Base-by-base conservation (phyloP, 495 filamentous ascomycete genomes). In the Tuber calosporum region DNA sequence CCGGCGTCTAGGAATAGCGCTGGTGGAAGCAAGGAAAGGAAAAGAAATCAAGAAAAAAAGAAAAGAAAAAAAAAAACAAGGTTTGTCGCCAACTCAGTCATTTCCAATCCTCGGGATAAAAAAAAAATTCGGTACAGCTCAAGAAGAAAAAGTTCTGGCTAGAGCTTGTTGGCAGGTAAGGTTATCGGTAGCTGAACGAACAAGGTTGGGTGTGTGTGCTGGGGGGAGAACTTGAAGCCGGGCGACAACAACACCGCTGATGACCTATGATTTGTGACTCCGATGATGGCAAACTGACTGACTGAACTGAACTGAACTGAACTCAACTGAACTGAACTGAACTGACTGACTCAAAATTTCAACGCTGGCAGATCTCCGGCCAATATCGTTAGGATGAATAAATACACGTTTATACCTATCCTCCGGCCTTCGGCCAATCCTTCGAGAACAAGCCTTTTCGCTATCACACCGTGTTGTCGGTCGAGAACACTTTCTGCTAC, bases 261-360 rank as follows among this genome's bases (percentile, higher is more conserved):
- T n/a, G 15, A 30, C 53, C 53, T 30, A 62, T 62, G 53, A 62
- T 26, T 62, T 62, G 26, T 62, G n/a, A 26, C 53, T 62, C 53
- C 17, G 53, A 30, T 62, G 53, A 30, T 30, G 53, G n/a, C 9
- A 26, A 26, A 26, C 45, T 53, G 22, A 53, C 45, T n/a, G 22
- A 53, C 22, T 53, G 22, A 53, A 53, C 45, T 53, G 53, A 30
- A 62, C 53, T 62, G 45, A 53, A n/a, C n/a, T n/a, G n/a, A n/a
- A n/a, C n/a, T n/a, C n/a, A n/a, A n/a, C n/a, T n/a, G n/a, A n/a
- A n/a, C n/a, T n/a, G 22, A 53, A 53, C 45, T 53, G 53, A 30
- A 62, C 53, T 62, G 45, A 53, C 45, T 53, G 53, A 62, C 53
- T 62, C 53, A 62, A 62, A 62, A 26, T 62, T 62, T 62, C n/a